These are phyloP conservation scores for Spinacia oleracea DNA, from an alignment of 179 eudicot genomes.

Conservation along the genomic window DNA sequence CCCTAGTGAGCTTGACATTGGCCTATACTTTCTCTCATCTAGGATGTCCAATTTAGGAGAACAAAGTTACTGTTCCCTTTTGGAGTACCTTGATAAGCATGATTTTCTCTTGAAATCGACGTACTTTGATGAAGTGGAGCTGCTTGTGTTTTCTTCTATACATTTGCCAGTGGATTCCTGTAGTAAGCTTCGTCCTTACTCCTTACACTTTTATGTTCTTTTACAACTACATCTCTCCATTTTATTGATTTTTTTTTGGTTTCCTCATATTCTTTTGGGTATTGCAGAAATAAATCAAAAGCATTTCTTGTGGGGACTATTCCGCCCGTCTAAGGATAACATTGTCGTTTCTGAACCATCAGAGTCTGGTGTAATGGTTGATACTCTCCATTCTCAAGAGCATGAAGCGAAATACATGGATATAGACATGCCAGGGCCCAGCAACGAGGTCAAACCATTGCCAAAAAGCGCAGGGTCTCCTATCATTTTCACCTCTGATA, in stretches of 20 bases:
- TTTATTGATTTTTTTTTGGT: not conserved
- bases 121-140: constrained; percentile 18
- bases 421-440: constrained; percentile 37
- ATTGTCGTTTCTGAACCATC: not conserved
- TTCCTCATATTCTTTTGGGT: not conserved
- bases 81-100: constrained; percentile 21
- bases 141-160: constrained; percentile 31
- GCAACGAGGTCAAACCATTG: no score
- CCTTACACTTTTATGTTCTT: not conserved
- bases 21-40: constrained; percentile 30
- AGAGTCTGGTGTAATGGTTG: not conserved
- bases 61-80: constrained; percentile 20
- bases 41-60: not conserved
- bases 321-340: not conserved
- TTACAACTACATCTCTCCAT: not conserved
- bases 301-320: constrained; percentile 39
- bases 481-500: no score
- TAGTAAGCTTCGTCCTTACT: constrained; percentile 20
- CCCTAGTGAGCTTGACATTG: constrained; percentile 31
- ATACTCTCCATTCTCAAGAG: not conserved
- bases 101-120: constrained; percentile 29
- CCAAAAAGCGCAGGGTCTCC: no score
- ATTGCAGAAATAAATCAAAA: constrained; percentile 26
- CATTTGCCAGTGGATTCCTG: constrained; percentile 28
- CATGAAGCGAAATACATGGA: constrained; percentile 24